Conservation (phyloP, 306 rosid genomes). For the Rubus idaeus region DNA sequence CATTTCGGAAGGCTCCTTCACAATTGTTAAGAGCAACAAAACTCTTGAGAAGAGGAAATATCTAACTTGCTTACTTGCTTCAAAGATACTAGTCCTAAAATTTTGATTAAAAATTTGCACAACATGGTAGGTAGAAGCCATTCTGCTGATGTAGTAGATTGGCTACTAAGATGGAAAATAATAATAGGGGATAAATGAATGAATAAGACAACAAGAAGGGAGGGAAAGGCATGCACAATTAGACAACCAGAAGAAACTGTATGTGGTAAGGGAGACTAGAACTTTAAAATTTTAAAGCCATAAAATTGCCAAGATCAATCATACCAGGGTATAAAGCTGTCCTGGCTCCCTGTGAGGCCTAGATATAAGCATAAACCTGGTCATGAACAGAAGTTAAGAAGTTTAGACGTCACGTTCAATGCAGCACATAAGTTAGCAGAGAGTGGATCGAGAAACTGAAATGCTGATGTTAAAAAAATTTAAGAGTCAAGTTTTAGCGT, state of each 20-base stretch:
- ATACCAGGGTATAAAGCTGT: conserved; percentile 90
- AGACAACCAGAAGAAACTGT: neutral
- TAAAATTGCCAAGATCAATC: conserved; percentile 16
- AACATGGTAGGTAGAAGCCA: neutral
- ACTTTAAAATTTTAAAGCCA: conserved; percentile 5
- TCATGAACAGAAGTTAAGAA: conserved; percentile 13
- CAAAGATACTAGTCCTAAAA: neutral
- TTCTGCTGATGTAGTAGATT: neutral
- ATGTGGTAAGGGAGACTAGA: neutral
- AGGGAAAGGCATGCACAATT: neutral
- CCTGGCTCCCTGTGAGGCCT: conserved; percentile 90
- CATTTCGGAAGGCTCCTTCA: neutral
- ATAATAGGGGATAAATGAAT: neutral
- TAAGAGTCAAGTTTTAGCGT: neutral
- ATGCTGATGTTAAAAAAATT: neutral
- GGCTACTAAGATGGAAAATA: neutral
- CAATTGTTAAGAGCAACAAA: neutral
- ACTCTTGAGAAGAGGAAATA: neutral
- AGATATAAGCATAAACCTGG: conserved; percentile 92
- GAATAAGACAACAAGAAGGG: neutral
- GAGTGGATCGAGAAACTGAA: neutral
- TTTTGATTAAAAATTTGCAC: too few species aligned
- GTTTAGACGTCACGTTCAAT: conserved; percentile 22
- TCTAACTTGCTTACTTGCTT: conserved; percentile 3
- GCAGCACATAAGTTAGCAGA: neutral